Percentiles rank a stretch among this genome's conserved stretches.
Evolutionary conservation across 1,284 basidiomycete species (phyloP).

Genomic region (Melanopsichium pennsylvanicum): DNA sequence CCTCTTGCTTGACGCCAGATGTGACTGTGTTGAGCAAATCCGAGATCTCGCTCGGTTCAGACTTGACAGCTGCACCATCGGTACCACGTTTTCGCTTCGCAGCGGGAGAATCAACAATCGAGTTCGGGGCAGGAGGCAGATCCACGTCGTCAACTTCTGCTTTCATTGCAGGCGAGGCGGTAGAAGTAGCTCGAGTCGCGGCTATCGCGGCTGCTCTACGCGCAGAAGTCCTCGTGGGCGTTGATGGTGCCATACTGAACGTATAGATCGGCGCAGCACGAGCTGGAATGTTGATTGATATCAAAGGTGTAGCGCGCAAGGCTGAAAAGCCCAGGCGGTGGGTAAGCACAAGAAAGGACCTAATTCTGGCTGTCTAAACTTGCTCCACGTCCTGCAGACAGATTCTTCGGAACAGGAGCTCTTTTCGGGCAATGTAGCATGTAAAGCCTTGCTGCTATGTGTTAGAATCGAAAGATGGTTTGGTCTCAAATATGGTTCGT

Average conservation of each 20-base stretch:
- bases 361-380: no score
- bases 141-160: slow-evolving; percentile 2
- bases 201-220: background rate
- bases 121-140: slow-evolving; percentile 10
- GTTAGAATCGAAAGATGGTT: no score
- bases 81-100: slow-evolving; percentile 9
- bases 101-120: background rate
- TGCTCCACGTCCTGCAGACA: no score
- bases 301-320: background rate
- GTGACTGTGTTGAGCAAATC: slow-evolving; percentile 6
- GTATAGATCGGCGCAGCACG: no score
- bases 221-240: slow-evolving; percentile 5
- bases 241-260: background rate
- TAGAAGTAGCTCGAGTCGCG: background rate
- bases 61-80: slow-evolving; percentile 1
- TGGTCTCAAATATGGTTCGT: no score
- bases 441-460: no score
- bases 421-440: no score
- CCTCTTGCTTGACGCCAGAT: background rate
- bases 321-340: slow-evolving; percentile 7
- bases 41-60: slow-evolving; percentile 3
- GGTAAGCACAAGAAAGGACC: slow-evolving; percentile 5
- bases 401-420: no score
- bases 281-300: background rate
- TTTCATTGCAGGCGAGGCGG: slow-evolving; percentile 12